Percentiles rank a stretch among this genome's conserved stretches.
Evolutionary conservation across 495 filamentous ascomycete genomes (phyloP).

Genomic region (Penicillium arizonense): DNA sequence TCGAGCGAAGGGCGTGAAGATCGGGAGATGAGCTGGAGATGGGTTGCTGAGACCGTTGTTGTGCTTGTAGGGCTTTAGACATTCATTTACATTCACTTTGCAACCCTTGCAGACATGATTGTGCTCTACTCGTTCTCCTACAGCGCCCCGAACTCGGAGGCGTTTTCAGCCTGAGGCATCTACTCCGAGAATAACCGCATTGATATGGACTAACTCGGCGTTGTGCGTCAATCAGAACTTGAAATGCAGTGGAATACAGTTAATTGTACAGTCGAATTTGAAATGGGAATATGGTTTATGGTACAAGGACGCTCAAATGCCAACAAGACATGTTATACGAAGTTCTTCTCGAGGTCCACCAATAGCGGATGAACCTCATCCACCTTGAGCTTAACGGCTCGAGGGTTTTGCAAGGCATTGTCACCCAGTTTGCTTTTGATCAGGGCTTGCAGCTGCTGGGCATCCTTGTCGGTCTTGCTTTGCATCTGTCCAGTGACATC

Average conservation of each 20-base stretch:
- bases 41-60: not conserved
- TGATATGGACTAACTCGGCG: not conserved
- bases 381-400: constrained; percentile 36
- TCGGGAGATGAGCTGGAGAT: not conserved
- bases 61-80: not conserved
- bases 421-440: constrained; percentile 30
- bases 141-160: constrained; percentile 24
- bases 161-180: constrained; percentile 4
- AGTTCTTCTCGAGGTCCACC: constrained; percentile 40
- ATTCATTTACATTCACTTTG: not conserved
- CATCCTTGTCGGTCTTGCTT: constrained; percentile 34
- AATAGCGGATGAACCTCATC: constrained; percentile 40
- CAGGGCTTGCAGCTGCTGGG: constrained; percentile 28
- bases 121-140: not conserved
- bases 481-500: constrained; percentile 48
- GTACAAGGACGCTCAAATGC: constrained; percentile 5
- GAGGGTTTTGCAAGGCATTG: constrained; percentile 33
- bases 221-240: not conserved
- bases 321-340: constrained; percentile 17
- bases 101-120: not conserved
- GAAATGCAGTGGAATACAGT: not conserved
- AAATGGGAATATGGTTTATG: constrained; percentile 6
- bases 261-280: constrained; percentile 8
- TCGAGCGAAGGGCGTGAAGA: not conserved
- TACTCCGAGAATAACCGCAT: constrained; percentile 22